A percentile compares a stretch with the other conserved stretches of the same genome.
These are phyloP conservation scores for Berberis vulgaris DNA, from an alignment of 164 flowering plant species.

Conservation along the genomic window DNA sequence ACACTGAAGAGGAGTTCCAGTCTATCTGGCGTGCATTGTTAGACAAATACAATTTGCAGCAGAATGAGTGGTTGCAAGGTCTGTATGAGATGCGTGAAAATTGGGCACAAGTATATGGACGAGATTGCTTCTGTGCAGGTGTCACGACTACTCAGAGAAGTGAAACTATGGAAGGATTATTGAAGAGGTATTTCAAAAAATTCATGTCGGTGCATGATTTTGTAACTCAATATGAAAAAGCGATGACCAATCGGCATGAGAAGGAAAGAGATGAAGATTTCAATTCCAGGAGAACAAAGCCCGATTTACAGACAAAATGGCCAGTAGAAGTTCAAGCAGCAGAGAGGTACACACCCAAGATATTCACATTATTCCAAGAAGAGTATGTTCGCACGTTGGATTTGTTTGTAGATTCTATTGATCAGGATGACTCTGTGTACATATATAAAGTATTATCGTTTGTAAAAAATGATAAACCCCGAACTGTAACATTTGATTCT, in stretches of 20 bases:
- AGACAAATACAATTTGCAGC: not conserved
- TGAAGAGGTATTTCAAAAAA: not conserved
- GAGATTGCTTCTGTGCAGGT: not conserved
- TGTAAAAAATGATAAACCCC: not conserved
- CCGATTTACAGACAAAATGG: not conserved
- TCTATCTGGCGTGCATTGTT: not conserved
- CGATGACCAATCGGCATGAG: not conserved
- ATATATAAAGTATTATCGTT: slow-evolving; percentile 1
- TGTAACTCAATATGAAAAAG: slow-evolving; percentile 3
- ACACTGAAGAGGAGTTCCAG: not conserved
- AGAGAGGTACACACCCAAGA: not conserved
- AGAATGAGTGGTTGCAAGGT: slow-evolving; percentile 9
- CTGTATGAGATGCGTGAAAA: slow-evolving; percentile 6
- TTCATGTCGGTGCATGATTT: not conserved
- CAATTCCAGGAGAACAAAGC: not conserved
- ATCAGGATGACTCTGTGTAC: not conserved
- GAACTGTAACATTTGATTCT: not conserved
- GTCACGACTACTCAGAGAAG: not conserved
- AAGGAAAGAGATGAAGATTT: slow-evolving; percentile 1
- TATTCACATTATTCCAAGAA: not conserved
- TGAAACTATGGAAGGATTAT: not conserved
- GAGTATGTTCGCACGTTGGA: not conserved
- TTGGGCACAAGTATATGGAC: slow-evolving; percentile 8
- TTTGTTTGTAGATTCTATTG: not conserved
- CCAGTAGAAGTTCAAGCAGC: slow-evolving; percentile 3